These are phyloP conservation scores for Penicillium goetzii DNA, from an alignment of 495 filamentous ascomycete species.

Conservation along the genomic window DNA sequence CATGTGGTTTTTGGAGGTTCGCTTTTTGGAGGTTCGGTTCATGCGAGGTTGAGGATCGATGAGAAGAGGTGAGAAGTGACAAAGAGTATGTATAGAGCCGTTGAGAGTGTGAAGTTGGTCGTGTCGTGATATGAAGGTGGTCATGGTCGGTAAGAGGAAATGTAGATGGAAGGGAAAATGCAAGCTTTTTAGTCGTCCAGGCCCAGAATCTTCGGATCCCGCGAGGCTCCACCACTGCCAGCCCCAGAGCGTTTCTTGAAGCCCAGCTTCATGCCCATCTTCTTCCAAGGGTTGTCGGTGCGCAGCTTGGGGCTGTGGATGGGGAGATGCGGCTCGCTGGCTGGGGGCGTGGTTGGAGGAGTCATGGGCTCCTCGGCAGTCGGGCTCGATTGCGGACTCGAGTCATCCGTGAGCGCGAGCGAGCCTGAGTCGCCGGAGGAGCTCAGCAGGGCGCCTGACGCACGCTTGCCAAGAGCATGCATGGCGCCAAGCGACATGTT, in stretches of 20 bases:
- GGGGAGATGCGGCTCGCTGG: constrained; percentile 57
- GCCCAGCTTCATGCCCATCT: constrained; percentile 77
- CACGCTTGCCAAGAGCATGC: constrained; percentile 41
- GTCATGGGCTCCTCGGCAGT: constrained; percentile 73
- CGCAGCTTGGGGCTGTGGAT: constrained; percentile 57
- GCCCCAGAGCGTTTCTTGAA: constrained; percentile 61
- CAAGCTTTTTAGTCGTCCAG: constrained; percentile 38
- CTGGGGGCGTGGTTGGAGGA: constrained; percentile 84
- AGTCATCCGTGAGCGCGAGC: constrained; percentile 52
- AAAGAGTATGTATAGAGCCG: not conserved
- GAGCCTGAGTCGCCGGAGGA: constrained; percentile 46
- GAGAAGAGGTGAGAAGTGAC: constrained; percentile 9
- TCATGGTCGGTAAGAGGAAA: not conserved
- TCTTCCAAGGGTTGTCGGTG: constrained; percentile 74
- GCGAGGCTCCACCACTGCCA: constrained; percentile 34
- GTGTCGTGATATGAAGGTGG: not conserved
- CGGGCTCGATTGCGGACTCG: constrained; percentile 47
- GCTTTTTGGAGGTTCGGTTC: constrained; percentile 8
- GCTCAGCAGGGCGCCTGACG: constrained; percentile 41
- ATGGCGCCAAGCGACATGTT: constrained; percentile 41
- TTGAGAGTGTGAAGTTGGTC: not conserved
- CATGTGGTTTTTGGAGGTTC: not conserved
- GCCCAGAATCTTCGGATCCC: constrained; percentile 41
- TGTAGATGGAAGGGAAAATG: not conserved
- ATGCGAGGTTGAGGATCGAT: constrained; percentile 18